Base-by-base conservation (phyloP, 345 rosid genomes). In the Gossypium herbaceum region DNA sequence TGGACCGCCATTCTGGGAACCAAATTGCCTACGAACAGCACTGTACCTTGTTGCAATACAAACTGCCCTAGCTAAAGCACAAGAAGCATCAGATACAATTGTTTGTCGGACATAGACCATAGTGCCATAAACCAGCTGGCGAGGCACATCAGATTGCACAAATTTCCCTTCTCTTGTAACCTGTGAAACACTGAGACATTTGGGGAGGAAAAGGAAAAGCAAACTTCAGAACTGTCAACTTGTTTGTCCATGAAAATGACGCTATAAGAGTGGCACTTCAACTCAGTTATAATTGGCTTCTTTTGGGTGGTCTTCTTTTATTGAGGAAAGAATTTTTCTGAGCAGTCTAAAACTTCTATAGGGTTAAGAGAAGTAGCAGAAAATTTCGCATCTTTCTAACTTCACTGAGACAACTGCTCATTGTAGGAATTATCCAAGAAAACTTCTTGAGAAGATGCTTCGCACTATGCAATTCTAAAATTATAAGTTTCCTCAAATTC, bases 31-130 rank as follows among this genome's bases (percentile, higher is more conserved):
- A 71, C 98, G 95, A 73, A 93, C 95, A 77, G 91, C 91, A 74
- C 99, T 96, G 75, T 96, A 96, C 79, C 99, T 88, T 59, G 99
- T 93, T 63, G 99, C 98, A 69, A 96, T 93, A 75, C 98, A 92
- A 83, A 93, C 98, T 71, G 98, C 97, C 60, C 91, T 81, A 80
- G 99, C 89, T 68, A 96, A 82, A 65, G 98, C 97, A 81, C 17
- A 13, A 17, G 99, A 96, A 51, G 99, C 97, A 89, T 90, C 94
- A 6, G 89, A 75, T 44, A 96, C 99, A 77, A 96, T 96, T 69
- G 84, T 80, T 82, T 96, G 94, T 20, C 97, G 89, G 73, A 93
- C 97, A 80, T 5, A 89, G 52, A 96, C 99, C 98, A 96, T 93
- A 27, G 99, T 96, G 39, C 99, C 98, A 79, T 96, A 96, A 71